Percentiles rank a stretch among this genome's conserved stretches.
Evolutionary conservation across 2,329 filamentous ascomycete species (phyloP).

Genomic region (Ceratocystis lukuohia): DNA sequence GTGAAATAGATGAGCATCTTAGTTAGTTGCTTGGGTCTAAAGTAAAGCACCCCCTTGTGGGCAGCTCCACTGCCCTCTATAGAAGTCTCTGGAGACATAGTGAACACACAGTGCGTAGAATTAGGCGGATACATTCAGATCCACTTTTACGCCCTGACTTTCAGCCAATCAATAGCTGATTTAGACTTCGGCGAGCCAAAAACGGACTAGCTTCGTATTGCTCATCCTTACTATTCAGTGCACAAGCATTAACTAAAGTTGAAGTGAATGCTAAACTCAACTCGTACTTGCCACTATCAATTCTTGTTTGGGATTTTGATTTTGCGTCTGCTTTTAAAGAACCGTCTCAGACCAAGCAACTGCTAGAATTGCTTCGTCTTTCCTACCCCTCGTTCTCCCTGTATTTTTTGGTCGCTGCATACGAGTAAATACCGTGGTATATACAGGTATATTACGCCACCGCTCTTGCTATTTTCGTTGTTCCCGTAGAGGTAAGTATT

Average conservation of each 20-base stretch:
- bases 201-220: slow-evolving; percentile 19
- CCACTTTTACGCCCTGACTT: background rate
- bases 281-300: too few relatives aligned
- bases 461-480: background rate
- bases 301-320: too few relatives aligned
- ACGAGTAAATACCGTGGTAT: too few relatives aligned
- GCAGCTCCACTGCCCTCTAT: background rate
- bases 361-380: too few relatives aligned
- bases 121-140: background rate
- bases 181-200: slow-evolving; percentile 18
- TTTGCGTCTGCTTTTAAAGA: too few relatives aligned
- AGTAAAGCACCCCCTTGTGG: background rate
- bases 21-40: too few relatives aligned
- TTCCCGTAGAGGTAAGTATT: background rate
- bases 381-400: too few relatives aligned
- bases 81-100: background rate
- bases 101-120: background rate
- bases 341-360: too few relatives aligned
- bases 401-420: background rate
- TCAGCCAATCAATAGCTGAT: slow-evolving; percentile 12
- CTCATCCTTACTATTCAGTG: background rate
- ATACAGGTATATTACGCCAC: too few relatives aligned
- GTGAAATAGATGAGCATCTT: too few relatives aligned
- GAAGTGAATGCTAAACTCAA: too few relatives aligned
- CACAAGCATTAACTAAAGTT: too few relatives aligned